These are phyloP conservation scores for Stephania japonica DNA, from an alignment of 164 flowering plant genomes.

Conservation along the genomic window DNA sequence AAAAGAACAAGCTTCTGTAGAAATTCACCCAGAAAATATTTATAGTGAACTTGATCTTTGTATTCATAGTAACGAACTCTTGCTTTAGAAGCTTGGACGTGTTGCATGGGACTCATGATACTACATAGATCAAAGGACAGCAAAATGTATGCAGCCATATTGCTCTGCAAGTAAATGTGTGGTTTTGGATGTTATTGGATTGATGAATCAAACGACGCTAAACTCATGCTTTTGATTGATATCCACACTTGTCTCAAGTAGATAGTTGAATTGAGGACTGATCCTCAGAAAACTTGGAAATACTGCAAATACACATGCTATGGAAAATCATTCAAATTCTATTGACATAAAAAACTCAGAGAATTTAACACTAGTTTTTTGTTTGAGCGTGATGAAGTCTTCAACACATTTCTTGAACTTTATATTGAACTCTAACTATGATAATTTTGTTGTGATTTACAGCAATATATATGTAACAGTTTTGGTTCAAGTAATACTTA, in stretches of 20 bases:
- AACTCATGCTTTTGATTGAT: background rate
- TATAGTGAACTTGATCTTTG: background rate
- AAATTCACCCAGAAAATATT: background rate
- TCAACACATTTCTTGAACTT: background rate
- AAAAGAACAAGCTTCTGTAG: background rate
- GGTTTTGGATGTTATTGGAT: background rate
- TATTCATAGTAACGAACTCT: background rate
- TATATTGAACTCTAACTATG: background rate
- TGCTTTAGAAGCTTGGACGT: background rate
- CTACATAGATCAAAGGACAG: background rate
- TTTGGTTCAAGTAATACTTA: background rate
- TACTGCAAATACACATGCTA: background rate
- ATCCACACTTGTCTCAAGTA: background rate
- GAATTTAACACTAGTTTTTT: background rate
- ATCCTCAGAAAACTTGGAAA: background rate
- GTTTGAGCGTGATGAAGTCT: background rate
- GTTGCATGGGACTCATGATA: background rate
- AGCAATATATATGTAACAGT: background rate
- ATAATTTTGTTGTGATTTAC: background rate
- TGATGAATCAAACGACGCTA: background rate
- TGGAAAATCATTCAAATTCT: background rate
- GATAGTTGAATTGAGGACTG: background rate
- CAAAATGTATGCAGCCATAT: background rate
- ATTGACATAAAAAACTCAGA: background rate
- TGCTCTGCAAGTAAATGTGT: background rate